phyloP scores from a whole-genome alignment of 176 grass and related monocot species.

The Hordeum vulgare region MorexV3_pseudomolecules_assembly NC_058518.1:477343169-477343668 shows the following conservation, averaged over 20 bases:
- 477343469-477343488: background rate
- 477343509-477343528: background rate
- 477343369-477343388: too few relatives aligned
- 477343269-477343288: background rate
- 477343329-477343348: too few relatives aligned
- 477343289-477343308: background rate
- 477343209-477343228: background rate
- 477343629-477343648: background rate
- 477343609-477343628: background rate
- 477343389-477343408: too few relatives aligned
- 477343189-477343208: background rate
- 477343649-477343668: background rate
- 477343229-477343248: background rate
- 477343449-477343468: too few relatives aligned
- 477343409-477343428: too few relatives aligned
- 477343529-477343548: background rate
- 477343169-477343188: background rate
- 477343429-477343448: too few relatives aligned
- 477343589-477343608: background rate
- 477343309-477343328: too few relatives aligned
- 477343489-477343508: background rate
- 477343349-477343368: too few relatives aligned
- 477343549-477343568: background rate
- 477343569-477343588: background rate
- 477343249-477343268: background rate